Percentiles rank a stretch among this genome's conserved stretches.
Conservation (phyloP, 2,329 filamentous ascomycete species). For the Calonectria pauciramosa region DNA sequence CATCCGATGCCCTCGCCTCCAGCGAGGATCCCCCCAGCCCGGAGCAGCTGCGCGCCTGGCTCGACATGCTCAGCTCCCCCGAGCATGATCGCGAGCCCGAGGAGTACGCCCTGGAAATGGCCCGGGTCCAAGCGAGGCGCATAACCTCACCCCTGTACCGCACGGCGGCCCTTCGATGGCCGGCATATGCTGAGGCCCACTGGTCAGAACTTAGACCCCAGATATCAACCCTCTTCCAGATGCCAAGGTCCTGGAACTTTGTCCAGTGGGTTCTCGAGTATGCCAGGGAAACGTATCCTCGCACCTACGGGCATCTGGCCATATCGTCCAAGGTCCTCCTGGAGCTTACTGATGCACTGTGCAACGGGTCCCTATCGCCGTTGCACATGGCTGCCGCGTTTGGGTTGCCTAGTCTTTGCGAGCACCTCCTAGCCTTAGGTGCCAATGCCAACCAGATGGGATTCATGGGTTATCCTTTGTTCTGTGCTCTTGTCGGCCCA, state of each 20-base stretch:
- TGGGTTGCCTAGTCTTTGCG: constrained; percentile 47
- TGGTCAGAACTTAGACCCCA: constrained; percentile 46
- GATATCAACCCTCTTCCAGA: constrained; percentile 47
- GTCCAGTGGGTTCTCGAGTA: constrained; percentile 55
- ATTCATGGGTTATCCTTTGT: constrained; percentile 49
- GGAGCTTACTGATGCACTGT: constrained; percentile 48
- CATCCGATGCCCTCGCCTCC: background rate
- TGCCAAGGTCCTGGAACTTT: constrained; percentile 46
- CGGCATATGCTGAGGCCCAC: constrained; percentile 41
- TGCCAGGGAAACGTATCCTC: constrained; percentile 47
- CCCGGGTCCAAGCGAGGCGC: constrained; percentile 38
- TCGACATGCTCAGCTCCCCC: constrained; percentile 36
- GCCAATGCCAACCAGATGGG: constrained; percentile 40
- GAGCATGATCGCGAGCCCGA: constrained; percentile 45
- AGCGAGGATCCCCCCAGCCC: constrained; percentile 26
- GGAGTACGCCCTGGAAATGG: constrained; percentile 45
- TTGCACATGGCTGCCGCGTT: constrained; percentile 54
- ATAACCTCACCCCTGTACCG: constrained; percentile 42
- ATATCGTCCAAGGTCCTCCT: constrained; percentile 40
- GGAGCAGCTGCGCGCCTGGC: constrained; percentile 39
- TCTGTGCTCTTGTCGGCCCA: constrained; percentile 52
- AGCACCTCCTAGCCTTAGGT: constrained; percentile 40
- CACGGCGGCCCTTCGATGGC: constrained; percentile 47
- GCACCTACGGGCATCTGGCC: constrained; percentile 37
- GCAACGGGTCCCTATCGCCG: constrained; percentile 45